Conservation (phyloP, 257 asterid species). For the Euphrasia confusa region DNA sequence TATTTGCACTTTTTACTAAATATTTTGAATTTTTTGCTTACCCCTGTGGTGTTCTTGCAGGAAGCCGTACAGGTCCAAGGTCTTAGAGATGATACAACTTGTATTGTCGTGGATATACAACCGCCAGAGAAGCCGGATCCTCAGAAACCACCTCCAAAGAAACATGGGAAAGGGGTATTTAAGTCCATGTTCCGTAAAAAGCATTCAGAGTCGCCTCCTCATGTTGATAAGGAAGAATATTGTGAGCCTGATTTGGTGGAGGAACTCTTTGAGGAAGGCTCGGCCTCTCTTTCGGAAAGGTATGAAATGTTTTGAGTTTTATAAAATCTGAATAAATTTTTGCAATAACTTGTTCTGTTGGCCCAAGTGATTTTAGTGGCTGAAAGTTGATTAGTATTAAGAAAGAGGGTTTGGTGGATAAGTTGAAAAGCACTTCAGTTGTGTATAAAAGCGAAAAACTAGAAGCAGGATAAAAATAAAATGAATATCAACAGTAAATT, state of each 20-base stretch:
- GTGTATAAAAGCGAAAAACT: too few species aligned
- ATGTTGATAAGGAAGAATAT: constrained; percentile 51
- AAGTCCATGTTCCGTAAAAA: background rate
- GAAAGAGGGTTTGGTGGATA: too few species aligned
- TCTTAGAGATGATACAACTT: background rate
- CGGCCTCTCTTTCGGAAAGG: constrained; percentile 94
- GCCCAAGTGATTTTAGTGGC: too few species aligned
- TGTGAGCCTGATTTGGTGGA: constrained; percentile 67
- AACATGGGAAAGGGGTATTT: background rate
- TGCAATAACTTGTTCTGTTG: too few species aligned
- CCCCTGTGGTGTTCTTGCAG: constrained; percentile 22
- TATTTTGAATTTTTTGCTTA: constrained; percentile 10
- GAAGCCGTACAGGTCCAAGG: background rate
- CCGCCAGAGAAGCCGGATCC: constrained; percentile 12
- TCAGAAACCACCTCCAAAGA: constrained; percentile 42
- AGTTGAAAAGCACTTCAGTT: too few species aligned
- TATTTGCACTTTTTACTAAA: background rate
- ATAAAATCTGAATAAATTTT: background rate
- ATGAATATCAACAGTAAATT: background rate
- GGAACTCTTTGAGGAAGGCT: constrained; percentile 93
- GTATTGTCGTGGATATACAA: background rate
- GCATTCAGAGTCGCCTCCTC: background rate
- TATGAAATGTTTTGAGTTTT: constrained; percentile 15
- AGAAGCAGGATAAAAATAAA: too few species aligned
- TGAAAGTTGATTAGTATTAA: too few species aligned